These are phyloP conservation scores for Tilletia setariae DNA, from an alignment of 1,284 basidiomycete genomes.

Conservation along the genomic window DNA sequence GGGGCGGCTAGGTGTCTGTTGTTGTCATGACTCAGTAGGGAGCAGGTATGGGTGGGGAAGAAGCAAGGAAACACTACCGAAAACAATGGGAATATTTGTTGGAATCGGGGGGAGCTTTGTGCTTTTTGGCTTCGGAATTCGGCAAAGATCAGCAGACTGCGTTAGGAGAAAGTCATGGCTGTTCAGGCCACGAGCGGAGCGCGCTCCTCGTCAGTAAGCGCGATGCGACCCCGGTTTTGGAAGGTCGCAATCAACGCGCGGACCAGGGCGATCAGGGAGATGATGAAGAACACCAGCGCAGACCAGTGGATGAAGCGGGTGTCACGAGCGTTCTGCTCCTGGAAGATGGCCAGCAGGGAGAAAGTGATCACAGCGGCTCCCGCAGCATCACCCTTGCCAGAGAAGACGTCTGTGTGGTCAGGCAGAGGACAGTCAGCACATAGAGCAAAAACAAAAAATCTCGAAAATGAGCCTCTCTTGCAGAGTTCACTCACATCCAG, in stretches of 20 bases:
- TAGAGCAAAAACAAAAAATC: neutral
- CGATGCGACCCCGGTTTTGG: slow-evolving; percentile 60
- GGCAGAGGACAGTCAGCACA: neutral
- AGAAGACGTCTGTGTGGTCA: slow-evolving; percentile 57
- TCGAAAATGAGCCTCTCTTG: neutral
- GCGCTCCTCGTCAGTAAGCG: slow-evolving; percentile 71
- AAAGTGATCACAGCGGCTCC: slow-evolving; percentile 82
- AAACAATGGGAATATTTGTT: neutral
- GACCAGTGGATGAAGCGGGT: slow-evolving; percentile 78
- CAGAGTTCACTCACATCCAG: slow-evolving; percentile 57
- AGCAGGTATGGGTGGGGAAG: neutral
- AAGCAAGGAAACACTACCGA: neutral
- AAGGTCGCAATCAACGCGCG: slow-evolving; percentile 65
- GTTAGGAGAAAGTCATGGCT: neutral
- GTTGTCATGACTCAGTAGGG: too few relatives aligned
- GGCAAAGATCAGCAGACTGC: neutral
- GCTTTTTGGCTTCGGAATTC: neutral
- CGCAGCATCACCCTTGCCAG: slow-evolving; percentile 82
- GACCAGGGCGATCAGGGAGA: slow-evolving; percentile 76
- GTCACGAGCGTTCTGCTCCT: slow-evolving; percentile 55
- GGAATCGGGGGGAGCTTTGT: neutral
- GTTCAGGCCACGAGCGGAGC: slow-evolving; percentile 63
- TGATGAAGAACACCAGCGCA: slow-evolving; percentile 77
- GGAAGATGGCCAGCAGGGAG: slow-evolving; percentile 60
- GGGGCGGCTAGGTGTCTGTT: too few relatives aligned